Evolutionary conservation across 495 filamentous ascomycete species (phyloP), one percentile per base, ranked within the genome.

Genomic region (Jackrogersella multiformis): DNA sequence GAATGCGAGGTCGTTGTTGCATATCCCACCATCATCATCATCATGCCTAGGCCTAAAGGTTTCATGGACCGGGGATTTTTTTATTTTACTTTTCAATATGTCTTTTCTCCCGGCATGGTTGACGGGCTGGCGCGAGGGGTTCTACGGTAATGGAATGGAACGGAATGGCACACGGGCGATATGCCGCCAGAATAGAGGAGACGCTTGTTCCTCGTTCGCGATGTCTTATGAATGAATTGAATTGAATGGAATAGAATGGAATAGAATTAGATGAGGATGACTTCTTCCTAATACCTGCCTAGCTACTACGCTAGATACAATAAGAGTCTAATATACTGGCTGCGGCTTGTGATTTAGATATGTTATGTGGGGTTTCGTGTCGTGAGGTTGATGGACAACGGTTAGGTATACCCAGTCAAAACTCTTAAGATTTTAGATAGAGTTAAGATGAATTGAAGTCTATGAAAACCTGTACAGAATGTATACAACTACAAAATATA

Each of bases 91-190:
- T 46, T 38, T n/a, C 10, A 21, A 20, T 20, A 44, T 44, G n/a
- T n/a, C n/a, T n/a, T n/a, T n/a, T n/a, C n/a, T 30, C 26, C 7
- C 34, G 24, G n/a, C 15, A 49, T 49, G 45, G 18, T 24, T 1
- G 46, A 61, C 35, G 16, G 59, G 58, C 48, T 20, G 58, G 58
- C 36, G 58, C 45, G 55, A 24, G 10, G 10, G 55, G 39, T 52
- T 53, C 36, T 12, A 51, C n/a, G 24, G n/a, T 32, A 30, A 51
- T 34, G 46, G 10, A 15, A 51, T 51, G 46, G 26, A 20, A 53
- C 6, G 46, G 46, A 30, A 51, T 10, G 49, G 49, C 18, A 36
- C 20, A 53, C 18, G 30, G 49, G 12, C 18, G 16, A 35, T 53
- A 36, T 16, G 52, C 8, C 24, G 30, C 7, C 45, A 51, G 44